Evolutionary conservation across 1,284 basidiomycete genomes (phyloP), one percentile per base, ranked within the genome.

Genomic region (Melampsora americana): DNA sequence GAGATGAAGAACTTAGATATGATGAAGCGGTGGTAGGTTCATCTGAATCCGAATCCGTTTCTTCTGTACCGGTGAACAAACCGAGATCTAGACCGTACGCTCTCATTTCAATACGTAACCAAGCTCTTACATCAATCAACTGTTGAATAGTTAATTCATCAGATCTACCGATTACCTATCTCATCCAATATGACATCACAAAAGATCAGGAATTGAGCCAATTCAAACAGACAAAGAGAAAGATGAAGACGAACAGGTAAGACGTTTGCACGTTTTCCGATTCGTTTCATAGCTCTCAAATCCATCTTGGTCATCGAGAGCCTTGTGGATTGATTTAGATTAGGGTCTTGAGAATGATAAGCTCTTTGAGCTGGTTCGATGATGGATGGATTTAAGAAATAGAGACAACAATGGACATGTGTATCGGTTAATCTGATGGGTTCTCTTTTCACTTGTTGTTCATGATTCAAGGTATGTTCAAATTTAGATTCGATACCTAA

Each of bases 381-480:
- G 2, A 53, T 62, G 1, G 73, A 68, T 26, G 73, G 73, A 28
- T 75, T 42, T 11, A 75, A 56, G 35, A 75, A 75, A 61, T 75
- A 75, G 26, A 75, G 44, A 9, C 48, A 30, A 61, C 66, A 35
- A 50, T 75, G 73, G 14, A 75, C 66, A 67, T 75, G 73, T 3
- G 64, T 42, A 35, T 75, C 73, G 61, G 65, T 65, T 7, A 75
- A 44, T 62, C 56, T 61, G 32, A 56, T 68, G 7, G 73, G 73
- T 30, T 75, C 66, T 67, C 73, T 59, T 50, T 75, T 64, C 32
- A 75, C 73, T 61, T 75, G 73, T 67, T 53, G 44, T 68, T 75
- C 73, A 30, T 67, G 42, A 18, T 68, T 48, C 32, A 75, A 42
- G 0, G 73, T 60, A 26, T 64, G 39, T n/a, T 75, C 66, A 26